Conservation (phyloP, 352 stramenopile genomes). For the Phytopythium chamaehyphon region DNA sequence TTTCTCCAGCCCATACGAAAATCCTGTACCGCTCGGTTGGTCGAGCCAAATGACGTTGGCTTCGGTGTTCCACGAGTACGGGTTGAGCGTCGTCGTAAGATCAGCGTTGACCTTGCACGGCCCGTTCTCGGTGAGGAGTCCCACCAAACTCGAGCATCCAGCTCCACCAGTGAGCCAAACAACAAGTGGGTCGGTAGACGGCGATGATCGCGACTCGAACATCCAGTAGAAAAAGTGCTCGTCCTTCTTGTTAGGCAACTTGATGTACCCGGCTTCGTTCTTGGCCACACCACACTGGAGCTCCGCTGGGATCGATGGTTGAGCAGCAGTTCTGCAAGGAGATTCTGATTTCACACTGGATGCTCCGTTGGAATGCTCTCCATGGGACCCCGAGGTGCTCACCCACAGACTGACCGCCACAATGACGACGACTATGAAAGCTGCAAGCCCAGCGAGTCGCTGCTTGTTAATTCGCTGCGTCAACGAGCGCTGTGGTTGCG, state of each 20-base stretch:
- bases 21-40: constrained; percentile 40
- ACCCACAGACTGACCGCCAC: constrained; percentile 10
- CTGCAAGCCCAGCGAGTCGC: constrained; percentile 12
- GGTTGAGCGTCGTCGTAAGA: constrained; percentile 32
- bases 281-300: constrained; percentile 25
- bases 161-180: constrained; percentile 47
- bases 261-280: constrained; percentile 43
- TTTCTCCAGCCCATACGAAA: constrained; percentile 26
- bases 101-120: constrained; percentile 38
- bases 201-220: constrained; percentile 42
- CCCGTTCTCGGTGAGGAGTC: constrained; percentile 48
- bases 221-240: constrained; percentile 63
- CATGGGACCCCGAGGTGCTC: constrained; percentile 15
- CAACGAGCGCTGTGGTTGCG: too few species aligned
- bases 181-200: constrained; percentile 61
- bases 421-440: constrained; percentile 17
- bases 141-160: constrained; percentile 36
- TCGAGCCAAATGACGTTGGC: constrained; percentile 64
- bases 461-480: constrained; percentile 8
- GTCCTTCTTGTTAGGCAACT: constrained; percentile 26
- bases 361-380: too few species aligned
- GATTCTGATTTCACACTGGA: too few species aligned
- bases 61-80: constrained; percentile 45
- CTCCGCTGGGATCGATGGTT: too few species aligned
- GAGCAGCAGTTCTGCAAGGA: too few species aligned